Percentiles rank a stretch among this genome's conserved stretches.
Conservation (phyloP, 768 basidiomycete species). For the Polyporus arcularius region DNA sequence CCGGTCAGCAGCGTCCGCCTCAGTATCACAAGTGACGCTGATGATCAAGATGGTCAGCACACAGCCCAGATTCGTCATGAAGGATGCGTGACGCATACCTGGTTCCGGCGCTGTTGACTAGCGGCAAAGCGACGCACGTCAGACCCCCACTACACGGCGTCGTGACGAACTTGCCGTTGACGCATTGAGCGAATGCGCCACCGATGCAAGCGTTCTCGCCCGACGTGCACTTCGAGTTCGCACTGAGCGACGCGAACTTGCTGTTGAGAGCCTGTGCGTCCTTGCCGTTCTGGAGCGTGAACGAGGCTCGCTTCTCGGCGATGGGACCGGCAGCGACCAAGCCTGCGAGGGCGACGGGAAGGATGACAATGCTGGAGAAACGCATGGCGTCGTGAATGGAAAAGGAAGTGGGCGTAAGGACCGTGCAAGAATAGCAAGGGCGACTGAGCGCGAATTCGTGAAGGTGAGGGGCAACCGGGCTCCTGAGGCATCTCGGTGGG, state of each 20-base stretch:
- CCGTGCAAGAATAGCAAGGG: constrained; percentile 19
- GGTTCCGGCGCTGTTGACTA: constrained; percentile 43
- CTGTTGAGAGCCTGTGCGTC: constrained; percentile 34
- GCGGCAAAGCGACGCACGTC: constrained; percentile 43
- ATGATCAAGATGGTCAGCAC: constrained; percentile 26
- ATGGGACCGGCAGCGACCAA: constrained; percentile 23
- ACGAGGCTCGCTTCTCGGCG: constrained; percentile 15
- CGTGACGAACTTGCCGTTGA: constrained; percentile 34
- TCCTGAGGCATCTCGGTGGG: constrained; percentile 10
- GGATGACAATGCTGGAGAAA: constrained; percentile 38
- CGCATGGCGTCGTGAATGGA: constrained; percentile 33
- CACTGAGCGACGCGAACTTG: constrained; percentile 31
- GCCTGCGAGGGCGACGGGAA: constrained; percentile 28
- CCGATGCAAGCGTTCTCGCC: constrained; percentile 39
- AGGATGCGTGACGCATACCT: constrained; percentile 16
- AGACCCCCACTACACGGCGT: constrained; percentile 33
- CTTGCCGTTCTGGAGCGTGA: constrained; percentile 30
- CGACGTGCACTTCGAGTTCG: constrained; percentile 28
- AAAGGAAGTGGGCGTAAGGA: constrained; percentile 9
- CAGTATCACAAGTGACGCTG: constrained; percentile 37
- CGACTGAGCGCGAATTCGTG: constrained; percentile 15
- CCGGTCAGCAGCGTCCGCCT: constrained; percentile 33
- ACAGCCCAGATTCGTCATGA: constrained; percentile 8
- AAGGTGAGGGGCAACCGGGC: constrained; percentile 21
- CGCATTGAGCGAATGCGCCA: constrained; percentile 45